Evolutionary conservation across 2,329 filamentous ascomycete species (phyloP), one percentile per base, ranked within the genome.

Genomic region (Daldinia sp.): DNA sequence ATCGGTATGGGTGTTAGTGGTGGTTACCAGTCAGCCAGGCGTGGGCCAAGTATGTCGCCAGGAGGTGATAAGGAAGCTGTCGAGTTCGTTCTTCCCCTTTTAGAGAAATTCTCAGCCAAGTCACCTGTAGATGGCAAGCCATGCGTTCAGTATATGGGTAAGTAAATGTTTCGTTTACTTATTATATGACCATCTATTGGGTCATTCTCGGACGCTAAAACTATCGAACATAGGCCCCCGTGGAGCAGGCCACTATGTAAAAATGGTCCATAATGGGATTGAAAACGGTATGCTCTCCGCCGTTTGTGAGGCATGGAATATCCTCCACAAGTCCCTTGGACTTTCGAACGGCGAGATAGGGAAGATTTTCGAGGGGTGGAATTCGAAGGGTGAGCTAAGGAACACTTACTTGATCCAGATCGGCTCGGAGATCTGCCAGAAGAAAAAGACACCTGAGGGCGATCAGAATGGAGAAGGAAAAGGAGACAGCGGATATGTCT

Each of bases 241-340:
- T 0, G 88, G 89, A 1, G 82, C 85, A 1, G 89, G 89, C 0
- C 89, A 92, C 73, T 92, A 88, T 70, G 87, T 91, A 37, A 92
- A 92, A 78, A 92, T 91, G 88, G 82, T 91, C 3, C 89, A 92
- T 72, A 91, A 92, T 66, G 89, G 88, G 1, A 91, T 92, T 63
- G 89, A 92, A 72, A 87, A 90, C 63, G 89, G 87, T 1, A 90
- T 92, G 85, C 84, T 92, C 78, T 85, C 77, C 54, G 80, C 83
- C 0, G 80, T 90, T 4, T 84, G 83, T 11, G 89, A 92, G 73
- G 85, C 85, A 2, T 92, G 87, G 87, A 81, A 80, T 0, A 80
- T 90, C 29, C 85, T 92, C 78, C 80, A 82, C 32, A 80, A 81
- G 41, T 82, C 85, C 1, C 77, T 91, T 21, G 83, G 81, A 0